Evolutionary conservation across 495 filamentous ascomycete genomes (phyloP).

Genomic region (Viridothelium virens): DNA sequence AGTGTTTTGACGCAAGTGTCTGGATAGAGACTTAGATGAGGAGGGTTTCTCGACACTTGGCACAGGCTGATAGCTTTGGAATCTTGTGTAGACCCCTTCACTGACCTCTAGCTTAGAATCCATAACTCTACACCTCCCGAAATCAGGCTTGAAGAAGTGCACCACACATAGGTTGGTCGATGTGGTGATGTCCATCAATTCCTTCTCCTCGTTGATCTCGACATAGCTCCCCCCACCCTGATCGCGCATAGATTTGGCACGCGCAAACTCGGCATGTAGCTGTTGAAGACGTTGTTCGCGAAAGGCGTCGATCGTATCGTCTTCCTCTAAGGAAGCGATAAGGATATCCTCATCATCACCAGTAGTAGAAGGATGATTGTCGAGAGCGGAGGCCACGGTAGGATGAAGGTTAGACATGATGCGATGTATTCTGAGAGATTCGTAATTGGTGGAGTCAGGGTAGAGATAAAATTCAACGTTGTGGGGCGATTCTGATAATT

Average conservation of each 20-base stretch:
- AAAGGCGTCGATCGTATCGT: constrained; percentile 48
- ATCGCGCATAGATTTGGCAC: constrained; percentile 36
- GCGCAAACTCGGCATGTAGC: constrained; percentile 55
- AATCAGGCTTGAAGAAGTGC: constrained; percentile 71
- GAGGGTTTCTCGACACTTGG: not conserved
- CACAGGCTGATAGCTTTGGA: not conserved
- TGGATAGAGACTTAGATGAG: constrained; percentile 16
- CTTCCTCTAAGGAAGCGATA: constrained; percentile 63
- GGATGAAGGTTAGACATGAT: not conserved
- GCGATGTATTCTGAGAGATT: not conserved
- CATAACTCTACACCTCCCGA: constrained; percentile 64
- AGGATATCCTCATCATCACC: constrained; percentile 64
- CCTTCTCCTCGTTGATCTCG: constrained; percentile 57
- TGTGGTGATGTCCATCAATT: constrained; percentile 62
- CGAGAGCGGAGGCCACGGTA: constrained; percentile 31
- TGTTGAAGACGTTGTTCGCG: constrained; percentile 65
- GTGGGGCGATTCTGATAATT: too few species aligned
- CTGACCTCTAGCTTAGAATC: constrained; percentile 50
- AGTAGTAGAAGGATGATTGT: constrained; percentile 22
- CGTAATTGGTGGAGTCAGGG: too few species aligned
- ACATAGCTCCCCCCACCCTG: constrained; percentile 43
- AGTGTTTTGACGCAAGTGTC: constrained; percentile 53
- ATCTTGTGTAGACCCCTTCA: not conserved
- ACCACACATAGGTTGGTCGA: constrained; percentile 55
- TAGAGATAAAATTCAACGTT: too few species aligned